phyloP scores from a whole-genome alignment of 108 stramenopile species.

The Schizochytrium sp. region DNA sequence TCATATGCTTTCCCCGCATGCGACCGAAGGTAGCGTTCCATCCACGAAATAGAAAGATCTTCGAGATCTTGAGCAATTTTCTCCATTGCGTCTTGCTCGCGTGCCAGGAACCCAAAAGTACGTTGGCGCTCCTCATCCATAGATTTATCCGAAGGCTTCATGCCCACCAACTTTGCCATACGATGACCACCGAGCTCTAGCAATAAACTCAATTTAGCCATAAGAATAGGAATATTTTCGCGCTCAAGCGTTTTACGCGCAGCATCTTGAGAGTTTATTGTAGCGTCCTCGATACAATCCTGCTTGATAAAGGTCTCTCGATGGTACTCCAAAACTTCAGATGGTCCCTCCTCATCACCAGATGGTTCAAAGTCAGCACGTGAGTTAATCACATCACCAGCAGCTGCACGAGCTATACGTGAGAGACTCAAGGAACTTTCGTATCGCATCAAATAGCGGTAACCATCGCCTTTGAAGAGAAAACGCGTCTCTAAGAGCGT shows the following conservation, averaged over 20 bases:
- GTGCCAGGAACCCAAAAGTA: neutral
- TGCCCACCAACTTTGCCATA: neutral
- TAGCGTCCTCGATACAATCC: neutral
- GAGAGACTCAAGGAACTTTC: too few species aligned
- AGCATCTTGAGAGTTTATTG: neutral
- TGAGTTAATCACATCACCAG: too few species aligned
- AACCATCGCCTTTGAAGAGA: too few species aligned
- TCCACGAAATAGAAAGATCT: neutral
- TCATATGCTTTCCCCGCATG: neutral
- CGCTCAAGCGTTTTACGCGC: neutral
- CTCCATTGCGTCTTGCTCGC: constrained; percentile 8
- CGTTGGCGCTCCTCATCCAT: neutral
- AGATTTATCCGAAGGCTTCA: neutral
- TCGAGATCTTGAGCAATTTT: neutral
- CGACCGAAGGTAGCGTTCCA: neutral
- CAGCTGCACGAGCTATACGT: too few species aligned
- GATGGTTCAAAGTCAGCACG: too few species aligned
- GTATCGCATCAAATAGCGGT: too few species aligned
- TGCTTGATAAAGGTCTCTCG: neutral
- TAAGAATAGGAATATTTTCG: neutral
- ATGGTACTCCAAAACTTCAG: too few species aligned
- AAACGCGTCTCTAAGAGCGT: too few species aligned
- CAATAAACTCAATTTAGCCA: neutral
- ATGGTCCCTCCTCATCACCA: too few species aligned
- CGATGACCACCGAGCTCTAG: neutral